phyloP scores from a whole-genome alignment of 805 yeast genomes.

The Jamesozyma jinghongensis region DNA sequence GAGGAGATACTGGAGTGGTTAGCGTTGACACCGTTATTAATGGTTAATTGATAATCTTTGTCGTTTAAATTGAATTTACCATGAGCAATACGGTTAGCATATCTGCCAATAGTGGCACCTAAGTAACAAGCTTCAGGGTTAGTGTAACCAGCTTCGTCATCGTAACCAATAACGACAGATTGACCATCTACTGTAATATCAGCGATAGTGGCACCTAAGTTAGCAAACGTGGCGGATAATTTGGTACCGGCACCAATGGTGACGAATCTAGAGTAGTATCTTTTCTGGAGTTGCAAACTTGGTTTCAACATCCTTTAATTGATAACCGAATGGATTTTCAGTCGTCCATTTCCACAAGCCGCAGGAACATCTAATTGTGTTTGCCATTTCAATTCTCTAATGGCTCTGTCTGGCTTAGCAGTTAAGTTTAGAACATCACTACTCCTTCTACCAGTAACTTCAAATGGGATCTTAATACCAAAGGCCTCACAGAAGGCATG shows the following conservation, averaged over 20 bases:
- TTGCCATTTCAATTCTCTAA: conserved; percentile 54
- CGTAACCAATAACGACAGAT: conserved; percentile 35
- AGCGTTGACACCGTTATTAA: conserved; percentile 35
- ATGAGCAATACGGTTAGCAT: conserved; percentile 48
- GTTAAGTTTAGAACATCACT: conserved; percentile 75
- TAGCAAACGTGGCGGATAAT: conserved; percentile 36
- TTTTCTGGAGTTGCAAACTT: conserved; percentile 13
- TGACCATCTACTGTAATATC: conserved; percentile 34
- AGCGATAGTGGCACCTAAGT: conserved; percentile 45
- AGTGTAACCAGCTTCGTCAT: conserved; percentile 26
- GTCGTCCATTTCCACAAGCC: conserved; percentile 80
- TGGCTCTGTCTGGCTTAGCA: conserved; percentile 61
- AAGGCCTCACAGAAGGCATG: conserved; percentile 56
- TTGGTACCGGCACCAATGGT: conserved; percentile 27
- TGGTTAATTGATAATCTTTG: conserved; percentile 33
- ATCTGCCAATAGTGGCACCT: conserved; percentile 59
- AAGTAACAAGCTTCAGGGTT: conserved; percentile 39
- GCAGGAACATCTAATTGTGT: conserved; percentile 46
- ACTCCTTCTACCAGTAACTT: conserved; percentile 53
- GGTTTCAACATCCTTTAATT: conserved; percentile 20
- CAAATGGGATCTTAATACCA: conserved; percentile 55
- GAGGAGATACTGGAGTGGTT: conserved; percentile 51
- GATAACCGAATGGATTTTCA: conserved; percentile 56
- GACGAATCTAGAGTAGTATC: conserved; percentile 24
- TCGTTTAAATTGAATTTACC: conserved; percentile 38